Conservation (phyloP, 257 asterid genomes). For the Vinca minor region DNA sequence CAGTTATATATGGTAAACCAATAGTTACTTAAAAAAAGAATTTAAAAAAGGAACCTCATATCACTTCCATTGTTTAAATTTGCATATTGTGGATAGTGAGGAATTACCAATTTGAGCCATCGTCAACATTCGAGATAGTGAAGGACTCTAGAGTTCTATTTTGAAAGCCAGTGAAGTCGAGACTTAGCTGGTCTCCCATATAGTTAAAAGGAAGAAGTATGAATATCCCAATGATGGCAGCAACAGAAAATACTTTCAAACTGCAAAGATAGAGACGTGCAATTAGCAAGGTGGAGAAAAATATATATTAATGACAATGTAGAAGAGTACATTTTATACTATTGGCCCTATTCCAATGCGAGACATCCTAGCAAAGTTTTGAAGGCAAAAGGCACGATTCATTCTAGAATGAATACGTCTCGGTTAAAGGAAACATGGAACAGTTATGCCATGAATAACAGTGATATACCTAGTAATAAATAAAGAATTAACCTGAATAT, state of each 20-base stretch:
- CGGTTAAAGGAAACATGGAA: neutral
- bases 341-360: neutral
- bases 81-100: neutral
- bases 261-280: slow-evolving; percentile 34
- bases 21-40: no score
- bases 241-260: slow-evolving; percentile 71
- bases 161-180: slow-evolving; percentile 64
- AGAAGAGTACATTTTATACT: neutral
- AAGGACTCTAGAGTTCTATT: slow-evolving; percentile 80
- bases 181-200: slow-evolving; percentile 74
- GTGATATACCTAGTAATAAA: neutral
- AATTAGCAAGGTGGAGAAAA: neutral
- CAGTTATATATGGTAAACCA: neutral
- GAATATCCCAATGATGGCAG: slow-evolving; percentile 55
- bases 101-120: slow-evolving; percentile 81
- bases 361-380: neutral
- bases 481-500: slow-evolving; percentile 49
- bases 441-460: neutral
- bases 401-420: neutral
- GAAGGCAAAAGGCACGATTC: neutral
- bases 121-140: slow-evolving; percentile 83
- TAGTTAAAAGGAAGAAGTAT: slow-evolving; percentile 91
- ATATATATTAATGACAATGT: neutral
- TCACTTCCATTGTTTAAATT: neutral
- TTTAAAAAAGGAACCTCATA: neutral